A percentile compares a stretch with the other conserved stretches of the same genome.
phyloP scores from a whole-genome alignment of 306 rosid species.

The Amphicarpaea edgeworthii region DNA sequence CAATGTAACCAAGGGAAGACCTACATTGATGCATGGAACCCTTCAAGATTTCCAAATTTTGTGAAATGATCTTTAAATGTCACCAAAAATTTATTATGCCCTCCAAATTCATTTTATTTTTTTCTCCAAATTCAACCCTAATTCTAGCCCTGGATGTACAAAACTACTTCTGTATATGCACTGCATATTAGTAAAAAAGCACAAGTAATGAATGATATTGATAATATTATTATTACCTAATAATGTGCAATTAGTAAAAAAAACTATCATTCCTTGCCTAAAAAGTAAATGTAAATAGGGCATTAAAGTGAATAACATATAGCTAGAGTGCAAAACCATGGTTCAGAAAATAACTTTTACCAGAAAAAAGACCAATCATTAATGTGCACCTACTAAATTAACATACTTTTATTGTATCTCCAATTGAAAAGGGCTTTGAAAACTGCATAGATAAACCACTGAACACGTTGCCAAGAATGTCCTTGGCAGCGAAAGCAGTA shows the following conservation, averaged over 20 bases:
- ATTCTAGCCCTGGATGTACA: slow-evolving; percentile 16
- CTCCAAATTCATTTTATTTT: slow-evolving; percentile 4
- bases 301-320: slow-evolving; percentile 27
- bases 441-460: slow-evolving; percentile 93
- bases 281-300: slow-evolving; percentile 10
- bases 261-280: slow-evolving; percentile 18
- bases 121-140: slow-evolving; percentile 18
- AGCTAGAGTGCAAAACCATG: not conserved
- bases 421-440: slow-evolving; percentile 88
- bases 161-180: slow-evolving; percentile 20
- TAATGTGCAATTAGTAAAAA: slow-evolving; percentile 17
- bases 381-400: slow-evolving; percentile 35
- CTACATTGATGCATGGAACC: slow-evolving; percentile 12
- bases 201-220: not conserved
- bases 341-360: slow-evolving; percentile 29
- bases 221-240: not conserved
- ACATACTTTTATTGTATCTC: slow-evolving; percentile 93
- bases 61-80: slow-evolving; percentile 6
- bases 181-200: slow-evolving; percentile 12
- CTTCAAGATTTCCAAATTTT: slow-evolving; percentile 27
- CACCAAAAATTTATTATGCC: not conserved
- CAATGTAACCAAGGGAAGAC: slow-evolving; percentile 20
- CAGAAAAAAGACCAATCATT: slow-evolving; percentile 5
- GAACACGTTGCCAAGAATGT: slow-evolving; percentile 85
- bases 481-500: slow-evolving; percentile 89